Percentiles rank a stretch among this genome's conserved stretches.
These are phyloP conservation scores for Epichloe festucae DNA, from an alignment of 2,329 filamentous ascomycete species.

Conservation along the genomic window DNA sequence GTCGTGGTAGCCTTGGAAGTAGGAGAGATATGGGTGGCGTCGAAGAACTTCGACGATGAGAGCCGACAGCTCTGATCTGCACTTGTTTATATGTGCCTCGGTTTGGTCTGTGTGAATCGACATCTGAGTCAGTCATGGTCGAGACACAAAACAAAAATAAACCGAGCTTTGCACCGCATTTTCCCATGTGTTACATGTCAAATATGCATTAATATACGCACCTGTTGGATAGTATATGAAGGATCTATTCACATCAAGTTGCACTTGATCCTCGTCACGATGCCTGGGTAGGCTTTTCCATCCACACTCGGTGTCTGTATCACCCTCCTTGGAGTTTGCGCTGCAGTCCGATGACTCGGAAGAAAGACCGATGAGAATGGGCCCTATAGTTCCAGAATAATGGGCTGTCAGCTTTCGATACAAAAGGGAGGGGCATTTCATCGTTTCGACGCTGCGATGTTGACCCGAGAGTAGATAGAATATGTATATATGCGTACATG, in stretches of 20 bases:
- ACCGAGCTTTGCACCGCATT: not conserved
- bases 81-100: conserved; percentile 51
- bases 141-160: not conserved
- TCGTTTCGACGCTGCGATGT: conserved; percentile 2
- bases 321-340: not conserved
- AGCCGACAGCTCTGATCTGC: conserved; percentile 64
- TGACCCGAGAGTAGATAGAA: conserved; percentile 1
- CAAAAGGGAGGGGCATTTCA: not conserved
- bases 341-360: not conserved
- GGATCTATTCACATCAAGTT: conserved; percentile 85
- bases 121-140: not conserved
- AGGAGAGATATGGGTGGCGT: conserved; percentile 69
- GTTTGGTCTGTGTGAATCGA: conserved; percentile 43
- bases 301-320: conserved; percentile 8
- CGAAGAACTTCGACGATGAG: conserved; percentile 75
- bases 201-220: conserved; percentile 22
- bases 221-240: conserved; percentile 91
- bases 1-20: conserved; percentile 98
- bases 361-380: conserved; percentile 38
- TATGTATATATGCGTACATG: conserved; percentile 45
- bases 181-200: not conserved
- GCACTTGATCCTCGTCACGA: conserved; percentile 79
- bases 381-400: conserved; percentile 35
- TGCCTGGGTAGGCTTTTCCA: conserved; percentile 63
- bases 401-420: not conserved